phyloP scores from a whole-genome alignment of 73 alveolate genomes.

The Paramecium sexaurelia region DNA sequence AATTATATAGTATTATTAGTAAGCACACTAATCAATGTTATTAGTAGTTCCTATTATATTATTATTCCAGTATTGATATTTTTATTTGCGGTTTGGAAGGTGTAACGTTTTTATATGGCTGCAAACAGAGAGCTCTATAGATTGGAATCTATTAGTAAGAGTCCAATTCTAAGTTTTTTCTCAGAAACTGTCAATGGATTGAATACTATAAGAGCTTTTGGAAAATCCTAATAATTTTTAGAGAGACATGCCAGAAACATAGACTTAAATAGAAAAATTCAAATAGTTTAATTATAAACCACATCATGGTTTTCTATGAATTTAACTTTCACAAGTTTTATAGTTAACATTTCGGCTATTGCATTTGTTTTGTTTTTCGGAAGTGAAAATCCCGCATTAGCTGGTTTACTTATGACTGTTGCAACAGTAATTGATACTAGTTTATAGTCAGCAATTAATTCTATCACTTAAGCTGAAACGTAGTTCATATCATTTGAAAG shows the following conservation, averaged over 20 bases:
- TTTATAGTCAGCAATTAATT: background rate
- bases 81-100: conserved; percentile 12
- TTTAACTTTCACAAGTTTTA: background rate
- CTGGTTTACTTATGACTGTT: conserved; percentile 17
- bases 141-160: conserved; percentile 82
- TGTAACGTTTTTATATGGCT: conserved; percentile 70
- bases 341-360: conserved; percentile 13
- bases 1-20: background rate
- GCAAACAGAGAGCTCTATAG: conserved; percentile 85
- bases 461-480: background rate
- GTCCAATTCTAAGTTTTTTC: conserved; percentile 81
- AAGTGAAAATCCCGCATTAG: conserved; percentile 19
- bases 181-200: conserved; percentile 82
- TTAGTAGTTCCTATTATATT: conserved; percentile 54
- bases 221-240: background rate
- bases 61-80: conserved; percentile 36
- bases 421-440: background rate
- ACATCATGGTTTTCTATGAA: conserved; percentile 27
- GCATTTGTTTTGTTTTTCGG: background rate
- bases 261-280: conserved; percentile 12
- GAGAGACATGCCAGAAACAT: background rate
- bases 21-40: conserved; percentile 31
- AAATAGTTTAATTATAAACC: background rate
- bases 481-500: conserved; percentile 13
- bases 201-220: conserved; percentile 81